phyloP scores from a whole-genome alignment of 1,139 yeast genomes.

The Nadsonia starkeyi-henricii region DNA sequence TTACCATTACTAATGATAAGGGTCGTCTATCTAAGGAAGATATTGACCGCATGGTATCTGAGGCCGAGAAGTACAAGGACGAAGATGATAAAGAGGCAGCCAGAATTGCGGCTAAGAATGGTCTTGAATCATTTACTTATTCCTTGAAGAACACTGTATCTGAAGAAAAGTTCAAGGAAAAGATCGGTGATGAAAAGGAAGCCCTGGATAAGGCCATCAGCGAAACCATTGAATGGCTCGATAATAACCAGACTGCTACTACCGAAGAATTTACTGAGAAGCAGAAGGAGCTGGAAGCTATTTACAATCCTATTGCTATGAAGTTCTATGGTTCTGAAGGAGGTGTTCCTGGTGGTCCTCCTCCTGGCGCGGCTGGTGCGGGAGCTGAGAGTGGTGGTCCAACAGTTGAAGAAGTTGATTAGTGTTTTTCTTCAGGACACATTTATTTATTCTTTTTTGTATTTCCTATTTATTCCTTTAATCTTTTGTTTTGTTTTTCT shows the following conservation, averaged over 20 bases:
- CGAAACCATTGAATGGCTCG: constrained; percentile 80
- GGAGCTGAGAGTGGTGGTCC: constrained; percentile 51
- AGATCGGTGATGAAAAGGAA: constrained; percentile 69
- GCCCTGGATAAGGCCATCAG: constrained; percentile 71
- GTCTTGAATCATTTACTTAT: constrained; percentile 84
- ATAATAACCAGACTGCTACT: constrained; percentile 73
- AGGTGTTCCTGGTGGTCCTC: constrained; percentile 44
- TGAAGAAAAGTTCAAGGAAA: constrained; percentile 70
- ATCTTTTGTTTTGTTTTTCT: too few relatives aligned
- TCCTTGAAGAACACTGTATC: constrained; percentile 70
- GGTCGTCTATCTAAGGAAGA: constrained; percentile 93
- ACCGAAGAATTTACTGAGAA: constrained; percentile 77
- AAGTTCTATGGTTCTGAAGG: constrained; percentile 55
- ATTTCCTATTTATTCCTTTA: too few relatives aligned
- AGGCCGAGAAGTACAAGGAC: constrained; percentile 75
- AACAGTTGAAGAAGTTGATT: constrained; percentile 91
- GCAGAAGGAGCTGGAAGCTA: constrained; percentile 87
- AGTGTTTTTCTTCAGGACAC: constrained; percentile 13
- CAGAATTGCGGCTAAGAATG: constrained; percentile 72
- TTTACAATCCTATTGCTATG: constrained; percentile 88
- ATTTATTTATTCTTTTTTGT: too few relatives aligned
- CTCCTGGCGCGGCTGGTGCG: constrained; percentile 47
- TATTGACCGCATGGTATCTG: constrained; percentile 88
- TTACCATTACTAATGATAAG: constrained; percentile 83
- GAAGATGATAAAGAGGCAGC: constrained; percentile 74